A percentile compares a stretch with the other conserved stretches of the same genome.
These are phyloP conservation scores for Globisporangium camurandrum DNA, from an alignment of 352 stramenopile species.

Conservation along the genomic window DNA sequence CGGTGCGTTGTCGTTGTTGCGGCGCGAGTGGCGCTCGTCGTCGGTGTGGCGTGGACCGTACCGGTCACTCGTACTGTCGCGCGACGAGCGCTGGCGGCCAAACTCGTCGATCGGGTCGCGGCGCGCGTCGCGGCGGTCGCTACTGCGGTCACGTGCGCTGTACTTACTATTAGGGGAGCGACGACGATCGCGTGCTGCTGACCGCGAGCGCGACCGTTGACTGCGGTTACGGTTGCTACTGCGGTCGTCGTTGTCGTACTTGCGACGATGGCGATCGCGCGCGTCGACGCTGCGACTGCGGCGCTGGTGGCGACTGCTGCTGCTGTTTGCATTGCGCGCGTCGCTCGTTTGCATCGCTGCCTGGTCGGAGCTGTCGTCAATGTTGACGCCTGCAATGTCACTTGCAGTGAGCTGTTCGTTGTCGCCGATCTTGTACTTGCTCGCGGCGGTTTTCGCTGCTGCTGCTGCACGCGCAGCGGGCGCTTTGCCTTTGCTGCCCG, in stretches of 20 bases:
- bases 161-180: too few relatives aligned
- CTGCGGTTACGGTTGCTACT: slow-evolving; percentile 14
- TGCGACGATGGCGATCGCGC: slow-evolving; percentile 18
- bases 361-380: slow-evolving; percentile 12
- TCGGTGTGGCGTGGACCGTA: neutral
- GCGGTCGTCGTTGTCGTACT: slow-evolving; percentile 13
- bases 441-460: slow-evolving; percentile 7
- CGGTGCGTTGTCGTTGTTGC: slow-evolving; percentile 11
- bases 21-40: neutral
- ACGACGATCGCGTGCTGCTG: slow-evolving; percentile 8
- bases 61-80: slow-evolving; percentile 2
- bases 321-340: neutral
- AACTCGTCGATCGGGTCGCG: slow-evolving; percentile 28
- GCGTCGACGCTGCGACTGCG: slow-evolving; percentile 13
- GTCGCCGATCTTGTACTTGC: slow-evolving; percentile 39
- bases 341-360: neutral
- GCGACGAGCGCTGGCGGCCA: slow-evolving; percentile 2
- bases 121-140: slow-evolving; percentile 14
- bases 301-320: slow-evolving; percentile 3
- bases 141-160: neutral
- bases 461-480: slow-evolving; percentile 1
- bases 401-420: slow-evolving; percentile 55
- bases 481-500: slow-evolving; percentile 1
- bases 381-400: slow-evolving; percentile 48
- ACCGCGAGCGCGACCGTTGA: slow-evolving; percentile 36